phyloP scores from a whole-genome alignment of 2,329 filamentous ascomycete genomes.

The Xylaria sp. region DNA sequence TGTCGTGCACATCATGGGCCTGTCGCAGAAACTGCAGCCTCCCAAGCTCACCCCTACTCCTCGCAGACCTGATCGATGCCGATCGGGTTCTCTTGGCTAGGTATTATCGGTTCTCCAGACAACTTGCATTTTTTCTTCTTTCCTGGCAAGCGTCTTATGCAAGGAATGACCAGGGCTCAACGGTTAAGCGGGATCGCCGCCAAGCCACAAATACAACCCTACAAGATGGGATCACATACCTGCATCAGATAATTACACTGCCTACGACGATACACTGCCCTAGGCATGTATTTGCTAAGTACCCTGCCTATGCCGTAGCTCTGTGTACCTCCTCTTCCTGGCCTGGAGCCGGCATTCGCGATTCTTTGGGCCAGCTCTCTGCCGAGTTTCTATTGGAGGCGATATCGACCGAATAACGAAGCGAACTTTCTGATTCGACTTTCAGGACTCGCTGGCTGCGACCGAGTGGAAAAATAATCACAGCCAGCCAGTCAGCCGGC shows the following conservation, averaged over 20 bases:
- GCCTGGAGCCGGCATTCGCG: neutral
- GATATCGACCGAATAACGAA: neutral
- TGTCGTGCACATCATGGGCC: constrained; percentile 18
- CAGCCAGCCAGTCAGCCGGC: neutral
- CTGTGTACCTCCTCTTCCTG: neutral
- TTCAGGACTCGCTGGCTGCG: neutral
- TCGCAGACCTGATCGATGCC: constrained; percentile 15
- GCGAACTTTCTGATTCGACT: neutral
- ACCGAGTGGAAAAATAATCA: neutral
- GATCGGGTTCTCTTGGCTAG: constrained; percentile 16
- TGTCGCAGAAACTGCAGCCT: constrained; percentile 20
- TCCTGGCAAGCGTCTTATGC: constrained; percentile 20
- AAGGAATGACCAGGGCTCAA: constrained; percentile 20
- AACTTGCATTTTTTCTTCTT: constrained; percentile 10
- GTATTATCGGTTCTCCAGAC: constrained; percentile 15
- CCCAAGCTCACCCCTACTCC: constrained; percentile 12
- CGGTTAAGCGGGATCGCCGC: constrained; percentile 23
- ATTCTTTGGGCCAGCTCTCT: neutral
- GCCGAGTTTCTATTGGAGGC: neutral
- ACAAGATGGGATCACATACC: constrained; percentile 8
- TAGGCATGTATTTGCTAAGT: neutral
- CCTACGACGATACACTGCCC: neutral
- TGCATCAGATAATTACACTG: neutral
- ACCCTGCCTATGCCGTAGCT: neutral
- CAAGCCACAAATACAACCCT: constrained; percentile 22